Conservation (phyloP, 202 grass and related monocot genomes). For the Hordeum pubiflorum region DNA sequence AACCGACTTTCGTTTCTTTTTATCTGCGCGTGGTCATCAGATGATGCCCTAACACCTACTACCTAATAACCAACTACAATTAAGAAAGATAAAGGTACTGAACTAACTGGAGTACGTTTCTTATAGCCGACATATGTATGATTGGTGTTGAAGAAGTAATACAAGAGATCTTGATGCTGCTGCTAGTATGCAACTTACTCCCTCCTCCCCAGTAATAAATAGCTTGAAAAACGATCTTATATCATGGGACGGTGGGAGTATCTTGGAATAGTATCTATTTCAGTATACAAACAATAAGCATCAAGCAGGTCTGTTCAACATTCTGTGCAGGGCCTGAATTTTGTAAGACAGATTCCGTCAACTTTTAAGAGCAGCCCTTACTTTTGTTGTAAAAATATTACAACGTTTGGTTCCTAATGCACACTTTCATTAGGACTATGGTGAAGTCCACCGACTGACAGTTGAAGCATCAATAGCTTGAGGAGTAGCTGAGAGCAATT, state of each 20-base stretch:
- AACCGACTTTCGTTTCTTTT: slow-evolving; percentile 18
- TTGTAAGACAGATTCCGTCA: neutral
- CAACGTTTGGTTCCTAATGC: neutral
- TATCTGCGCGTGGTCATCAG: slow-evolving; percentile 14
- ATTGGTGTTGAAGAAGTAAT: neutral
- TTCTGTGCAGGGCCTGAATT: neutral
- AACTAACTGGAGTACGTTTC: neutral
- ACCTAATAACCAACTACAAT: slow-evolving; percentile 16
- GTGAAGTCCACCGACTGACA: neutral
- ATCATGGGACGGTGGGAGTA: neutral
- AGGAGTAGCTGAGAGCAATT: slow-evolving; percentile 1
- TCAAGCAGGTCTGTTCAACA: neutral
- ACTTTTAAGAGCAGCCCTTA: neutral
- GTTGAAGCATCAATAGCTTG: neutral
- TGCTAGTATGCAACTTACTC: too few species aligned
- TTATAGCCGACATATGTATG: slow-evolving; percentile 21
- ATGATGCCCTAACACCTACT: slow-evolving; percentile 9
- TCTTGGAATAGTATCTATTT: neutral
- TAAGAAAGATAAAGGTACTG: slow-evolving; percentile 6
- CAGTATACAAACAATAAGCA: neutral
- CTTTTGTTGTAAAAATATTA: neutral
- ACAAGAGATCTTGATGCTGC: neutral
- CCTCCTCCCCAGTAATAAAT: too few species aligned
- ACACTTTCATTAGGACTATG: neutral
- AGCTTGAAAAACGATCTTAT: too few species aligned